Evolutionary conservation across 306 rosid genomes (phyloP).

Genomic region (Dalbergia oliveri): DNA sequence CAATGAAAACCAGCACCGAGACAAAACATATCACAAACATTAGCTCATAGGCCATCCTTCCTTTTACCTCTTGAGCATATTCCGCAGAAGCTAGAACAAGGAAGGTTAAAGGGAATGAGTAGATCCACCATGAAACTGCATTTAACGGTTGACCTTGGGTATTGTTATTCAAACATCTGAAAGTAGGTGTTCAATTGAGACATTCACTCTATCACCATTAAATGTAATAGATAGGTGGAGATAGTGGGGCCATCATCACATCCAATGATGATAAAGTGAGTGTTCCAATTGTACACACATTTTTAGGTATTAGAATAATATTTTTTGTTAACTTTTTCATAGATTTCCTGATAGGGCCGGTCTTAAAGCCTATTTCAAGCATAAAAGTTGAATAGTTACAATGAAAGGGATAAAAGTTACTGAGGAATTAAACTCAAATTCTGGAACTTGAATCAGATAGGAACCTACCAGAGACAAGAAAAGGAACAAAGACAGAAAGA

Average conservation of each 20-base stretch:
- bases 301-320: no score
- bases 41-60: constrained; percentile 42
- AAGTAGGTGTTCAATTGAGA: no score
- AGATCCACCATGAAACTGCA: constrained; percentile 63
- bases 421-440: neutral
- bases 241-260: no score
- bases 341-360: constrained; percentile 62
- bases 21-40: constrained; percentile 50
- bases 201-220: no score
- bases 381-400: neutral
- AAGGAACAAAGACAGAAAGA: constrained; percentile 65
- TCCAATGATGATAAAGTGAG: no score
- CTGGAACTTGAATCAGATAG: neutral
- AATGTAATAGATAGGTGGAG: no score
- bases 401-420: neutral
- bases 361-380: constrained; percentile 54
- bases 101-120: constrained; percentile 61
- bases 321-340: constrained; percentile 48
- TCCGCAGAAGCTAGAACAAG: constrained; percentile 60
- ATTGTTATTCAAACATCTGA: no score
- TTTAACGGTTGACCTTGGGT: no score
- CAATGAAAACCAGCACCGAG: constrained; percentile 54
- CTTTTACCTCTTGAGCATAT: constrained; percentile 53
- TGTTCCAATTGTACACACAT: no score
- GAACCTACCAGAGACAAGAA: constrained; percentile 58